Evolutionary conservation across 306 rosid genomes (phyloP), one percentile per base, ranked within the genome.

Genomic region (Vigna radiata): DNA sequence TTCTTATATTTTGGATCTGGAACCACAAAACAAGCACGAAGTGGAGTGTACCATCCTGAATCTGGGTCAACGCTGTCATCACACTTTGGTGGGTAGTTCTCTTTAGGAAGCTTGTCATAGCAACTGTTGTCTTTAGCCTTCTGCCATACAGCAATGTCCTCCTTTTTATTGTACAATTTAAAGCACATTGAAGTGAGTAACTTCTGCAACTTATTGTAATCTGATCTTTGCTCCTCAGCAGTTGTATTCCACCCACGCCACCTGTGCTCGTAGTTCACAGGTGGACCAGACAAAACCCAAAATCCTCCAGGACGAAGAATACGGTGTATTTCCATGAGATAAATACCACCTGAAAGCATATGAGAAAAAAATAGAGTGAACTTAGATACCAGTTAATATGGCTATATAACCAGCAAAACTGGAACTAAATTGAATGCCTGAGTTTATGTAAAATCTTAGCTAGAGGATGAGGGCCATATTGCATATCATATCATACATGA

Each of bases 161-260:
- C 98, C 68, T 96, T 96, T 69, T 93, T 88, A 78, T 83, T 90
- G 91, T 89, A 96, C 69, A 96, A 68, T 71, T 89, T 96, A 85
- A 92, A 96, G 89, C 99, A 96, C 88, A 92, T 49, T 55, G 98
- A 84, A 37, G 93, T 84, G 21, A 96, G 93, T 68, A 96, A 85
- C 5, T 86, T 84, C 81, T 91, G 96, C 71, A 96, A 79, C 81
- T 88, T 96, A 10, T 96, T 82, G 23, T 91, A 92, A 82, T 96
- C 98, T 11, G 94, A 70, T 87, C 69, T 89, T 74, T 96, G 99
- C 67, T 91, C 99, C 82, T 89, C 96, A 16, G 88, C 73, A 0
- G 98, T 96, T 4, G 99, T 92, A 87, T 96, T 91, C 99, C 99
- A 96, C 54, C 99, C 99, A 5, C 88, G 83, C 99, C 99, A 96